Evolutionary conservation across 1,139 yeast species (phyloP).

Genomic region (Lodderomyces orthopsilosis): DNA sequence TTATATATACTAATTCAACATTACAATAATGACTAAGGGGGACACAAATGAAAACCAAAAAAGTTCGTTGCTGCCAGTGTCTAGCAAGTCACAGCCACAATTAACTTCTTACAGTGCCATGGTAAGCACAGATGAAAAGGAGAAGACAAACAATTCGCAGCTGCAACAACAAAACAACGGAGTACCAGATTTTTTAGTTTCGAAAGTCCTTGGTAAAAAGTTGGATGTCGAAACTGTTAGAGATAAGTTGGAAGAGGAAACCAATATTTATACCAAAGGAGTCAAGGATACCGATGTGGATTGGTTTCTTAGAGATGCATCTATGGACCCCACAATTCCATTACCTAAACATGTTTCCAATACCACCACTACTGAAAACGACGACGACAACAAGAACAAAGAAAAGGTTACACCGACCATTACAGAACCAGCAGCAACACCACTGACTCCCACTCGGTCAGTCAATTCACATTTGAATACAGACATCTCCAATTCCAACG

Average conservation of each 20-base stretch:
- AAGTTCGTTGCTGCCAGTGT: background rate
- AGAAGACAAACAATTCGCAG: background rate
- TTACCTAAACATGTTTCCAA: background rate
- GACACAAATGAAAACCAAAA: background rate
- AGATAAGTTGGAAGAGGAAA: constrained; percentile 19
- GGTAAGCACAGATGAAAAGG: background rate
- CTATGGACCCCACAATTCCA: constrained; percentile 12
- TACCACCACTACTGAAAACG: background rate
- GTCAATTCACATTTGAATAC: constrained; percentile 28
- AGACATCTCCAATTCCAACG: constrained; percentile 35
- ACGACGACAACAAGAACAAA: constrained; percentile 1
- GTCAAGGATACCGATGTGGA: constrained; percentile 39
- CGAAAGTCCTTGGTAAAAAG: background rate
- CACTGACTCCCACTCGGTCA: constrained; percentile 13
- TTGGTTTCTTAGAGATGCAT: constrained; percentile 47
- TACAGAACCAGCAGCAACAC: background rate
- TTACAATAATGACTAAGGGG: background rate
- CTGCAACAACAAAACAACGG: background rate
- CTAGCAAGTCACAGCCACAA: background rate
- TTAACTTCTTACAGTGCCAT: background rate
- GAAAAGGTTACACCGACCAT: background rate
- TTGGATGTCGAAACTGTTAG: constrained; percentile 18
- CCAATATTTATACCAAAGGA: constrained; percentile 23
- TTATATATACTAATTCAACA: no score
- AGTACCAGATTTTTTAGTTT: background rate